Conservation (phyloP, 176 grass and related monocot genomes). For the Aegilops bicornis region DNA sequence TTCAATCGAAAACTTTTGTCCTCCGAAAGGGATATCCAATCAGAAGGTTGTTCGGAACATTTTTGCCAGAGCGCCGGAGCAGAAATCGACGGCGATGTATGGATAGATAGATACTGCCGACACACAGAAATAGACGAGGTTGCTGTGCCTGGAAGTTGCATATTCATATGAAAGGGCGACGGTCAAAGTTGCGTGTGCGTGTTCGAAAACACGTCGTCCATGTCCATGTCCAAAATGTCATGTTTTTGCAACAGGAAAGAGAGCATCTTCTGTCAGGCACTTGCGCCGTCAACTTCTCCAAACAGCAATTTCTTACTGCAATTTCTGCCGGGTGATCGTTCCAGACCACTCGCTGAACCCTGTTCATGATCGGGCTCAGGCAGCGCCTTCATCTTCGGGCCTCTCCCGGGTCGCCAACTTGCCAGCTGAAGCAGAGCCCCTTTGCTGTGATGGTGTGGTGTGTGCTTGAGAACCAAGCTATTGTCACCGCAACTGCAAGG, state of each 20-base stretch:
- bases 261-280: neutral
- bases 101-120: neutral
- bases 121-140: neutral
- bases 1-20: conserved; percentile 11
- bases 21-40: conserved; percentile 11
- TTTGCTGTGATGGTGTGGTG: neutral
- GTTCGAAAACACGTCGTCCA: neutral
- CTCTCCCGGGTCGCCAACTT: conserved; percentile 18
- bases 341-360: neutral
- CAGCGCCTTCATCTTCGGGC: conserved; percentile 9
- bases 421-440: neutral
- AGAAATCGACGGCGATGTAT: neutral
- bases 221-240: neutral
- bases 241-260: neutral
- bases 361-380: neutral
- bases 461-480: neutral
- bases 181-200: conserved; percentile 14
- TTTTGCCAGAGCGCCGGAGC: neutral
- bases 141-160: neutral
- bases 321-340: neutral
- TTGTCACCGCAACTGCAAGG: conserved; percentile 18
- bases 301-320: neutral
- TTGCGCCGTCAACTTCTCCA: neutral
- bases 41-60: neutral
- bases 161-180: neutral